phyloP scores from a whole-genome alignment of 2,329 filamentous ascomycete species.

The Fusarium sp. region DNA sequence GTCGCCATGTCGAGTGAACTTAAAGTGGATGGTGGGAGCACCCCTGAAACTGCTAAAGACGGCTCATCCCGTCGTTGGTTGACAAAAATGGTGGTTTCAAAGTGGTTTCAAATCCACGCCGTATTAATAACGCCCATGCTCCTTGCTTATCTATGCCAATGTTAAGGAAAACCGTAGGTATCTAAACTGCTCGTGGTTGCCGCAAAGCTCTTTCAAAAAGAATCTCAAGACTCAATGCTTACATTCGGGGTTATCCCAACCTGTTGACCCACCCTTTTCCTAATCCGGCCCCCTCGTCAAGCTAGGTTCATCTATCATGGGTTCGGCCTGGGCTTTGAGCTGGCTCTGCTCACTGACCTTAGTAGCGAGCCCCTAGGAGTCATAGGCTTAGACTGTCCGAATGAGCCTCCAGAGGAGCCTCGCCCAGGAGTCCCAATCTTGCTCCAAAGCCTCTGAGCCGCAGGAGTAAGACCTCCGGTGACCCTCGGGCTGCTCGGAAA shows the following conservation, averaged over 20 bases:
- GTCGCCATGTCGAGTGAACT: not conserved
- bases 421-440: slow-evolving; percentile 64
- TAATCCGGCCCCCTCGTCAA: slow-evolving; percentile 50
- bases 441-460: slow-evolving; percentile 76
- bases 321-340: slow-evolving; percentile 34
- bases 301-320: not conserved
- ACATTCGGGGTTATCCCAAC: not conserved
- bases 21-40: not conserved
- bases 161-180: not conserved
- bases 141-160: not conserved
- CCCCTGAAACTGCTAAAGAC: not conserved
- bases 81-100: not conserved
- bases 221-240: not conserved
- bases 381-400: slow-evolving; percentile 53
- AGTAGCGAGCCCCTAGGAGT: slow-evolving; percentile 54
- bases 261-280: not conserved
- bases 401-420: slow-evolving; percentile 48
- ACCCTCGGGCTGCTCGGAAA: slow-evolving; percentile 75
- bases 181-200: not conserved
- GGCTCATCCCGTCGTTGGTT: not conserved
- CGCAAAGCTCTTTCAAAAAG: not conserved
- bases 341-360: slow-evolving; percentile 48
- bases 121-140: not conserved
- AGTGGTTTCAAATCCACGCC: not conserved
- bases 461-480: slow-evolving; percentile 74